Evolutionary conservation across 108 stramenopile species (phyloP).

Genomic region (Ochromonas danica): DNA sequence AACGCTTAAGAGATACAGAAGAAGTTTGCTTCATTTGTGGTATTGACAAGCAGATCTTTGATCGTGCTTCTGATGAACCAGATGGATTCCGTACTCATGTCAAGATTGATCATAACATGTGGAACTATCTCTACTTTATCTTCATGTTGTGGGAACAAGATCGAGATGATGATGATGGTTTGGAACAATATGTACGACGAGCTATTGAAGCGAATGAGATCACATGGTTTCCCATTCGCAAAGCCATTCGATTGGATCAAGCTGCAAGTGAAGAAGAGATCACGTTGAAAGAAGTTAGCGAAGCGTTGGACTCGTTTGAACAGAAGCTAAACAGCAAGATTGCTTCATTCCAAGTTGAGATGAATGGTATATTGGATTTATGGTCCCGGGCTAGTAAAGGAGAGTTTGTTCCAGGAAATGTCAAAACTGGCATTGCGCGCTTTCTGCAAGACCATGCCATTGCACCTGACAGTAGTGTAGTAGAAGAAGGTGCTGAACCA

Average conservation of each 20-base stretch:
- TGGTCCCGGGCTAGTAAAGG: not conserved
- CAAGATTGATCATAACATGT: constrained; percentile 54
- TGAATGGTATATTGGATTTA: not conserved
- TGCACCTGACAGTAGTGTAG: too few relatives aligned
- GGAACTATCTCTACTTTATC: constrained; percentile 53
- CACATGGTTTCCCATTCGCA: constrained; percentile 37
- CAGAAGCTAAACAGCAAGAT: not conserved
- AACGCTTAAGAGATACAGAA: constrained; percentile 41
- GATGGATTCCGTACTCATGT: constrained; percentile 40
- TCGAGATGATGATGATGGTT: constrained; percentile 49
- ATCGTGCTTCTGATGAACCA: constrained; percentile 41
- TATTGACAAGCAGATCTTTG: constrained; percentile 42
- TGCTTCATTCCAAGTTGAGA: not conserved
- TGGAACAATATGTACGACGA: constrained; percentile 45
- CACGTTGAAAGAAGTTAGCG: not conserved
- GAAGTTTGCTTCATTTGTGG: constrained; percentile 56
- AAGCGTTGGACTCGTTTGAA: not conserved
- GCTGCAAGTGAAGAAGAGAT: constrained; percentile 24
- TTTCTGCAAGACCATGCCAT: too few relatives aligned
- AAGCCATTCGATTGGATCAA: constrained; percentile 34
- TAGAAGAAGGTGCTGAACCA: too few relatives aligned
- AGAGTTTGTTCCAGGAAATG: not conserved
- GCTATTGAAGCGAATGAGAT: constrained; percentile 39
- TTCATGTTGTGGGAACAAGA: constrained; percentile 54
- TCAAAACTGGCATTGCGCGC: not conserved